Percentiles rank a stretch among this genome's conserved stretches.
Evolutionary conservation across 257 asterid species (phyloP).

Genomic region (Anisodus tanguticus): DNA sequence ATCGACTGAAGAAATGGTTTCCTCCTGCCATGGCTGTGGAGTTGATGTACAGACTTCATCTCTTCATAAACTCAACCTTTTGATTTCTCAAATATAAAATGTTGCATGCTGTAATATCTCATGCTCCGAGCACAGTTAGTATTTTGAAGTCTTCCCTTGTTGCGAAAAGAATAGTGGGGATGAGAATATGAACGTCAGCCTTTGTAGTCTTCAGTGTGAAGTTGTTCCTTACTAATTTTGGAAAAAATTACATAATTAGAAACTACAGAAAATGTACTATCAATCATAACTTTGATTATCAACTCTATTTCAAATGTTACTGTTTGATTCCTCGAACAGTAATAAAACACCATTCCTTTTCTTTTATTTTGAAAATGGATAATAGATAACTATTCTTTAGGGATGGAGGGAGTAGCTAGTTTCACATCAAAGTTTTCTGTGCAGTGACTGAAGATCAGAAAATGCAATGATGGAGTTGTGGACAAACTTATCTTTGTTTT

Average conservation of each 20-base stretch:
- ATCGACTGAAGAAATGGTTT: constrained; percentile 76
- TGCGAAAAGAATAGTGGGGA: neutral
- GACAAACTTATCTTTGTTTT: constrained; percentile 10
- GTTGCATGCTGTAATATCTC: constrained; percentile 10
- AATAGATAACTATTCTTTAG: neutral
- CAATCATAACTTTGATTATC: neutral
- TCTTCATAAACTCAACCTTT: constrained; percentile 18
- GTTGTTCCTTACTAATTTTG: neutral
- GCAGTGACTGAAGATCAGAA: neutral
- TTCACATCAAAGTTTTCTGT: neutral
- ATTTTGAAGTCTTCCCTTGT: constrained; percentile 8
- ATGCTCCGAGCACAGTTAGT: neutral
- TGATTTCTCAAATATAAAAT: neutral
- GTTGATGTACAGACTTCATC: constrained; percentile 61
- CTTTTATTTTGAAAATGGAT: neutral
- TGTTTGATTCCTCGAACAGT: constrained; percentile 15
- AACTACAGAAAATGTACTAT: neutral
- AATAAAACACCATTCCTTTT: neutral
- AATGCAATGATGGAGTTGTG: neutral
- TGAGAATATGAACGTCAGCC: neutral
- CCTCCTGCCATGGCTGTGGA: constrained; percentile 95
- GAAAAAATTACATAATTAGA: neutral
- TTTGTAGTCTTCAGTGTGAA: neutral
- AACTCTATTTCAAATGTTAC: constrained; percentile 19
- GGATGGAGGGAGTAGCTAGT: neutral